These are phyloP conservation scores for Vitis vinifera DNA, from an alignment of 164 flowering plant genomes.

Conservation along the genomic window ASM3070453v1 NC_081813.1:23129001-23129500, in stretches of 20 bases:
- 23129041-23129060: constrained; percentile 18
- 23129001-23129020: constrained; percentile 41
- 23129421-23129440: too few species aligned
- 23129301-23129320: constrained; percentile 7
- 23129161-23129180: constrained; percentile 14
- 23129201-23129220: constrained; percentile 12
- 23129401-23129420: too few species aligned
- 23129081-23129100: constrained; percentile 16
- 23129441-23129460: too few species aligned
- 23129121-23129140: constrained; percentile 31
- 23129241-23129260: constrained; percentile 8
- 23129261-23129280: constrained; percentile 25
- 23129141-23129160: constrained; percentile 26
- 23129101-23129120: constrained; percentile 23
- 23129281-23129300: constrained; percentile 35
- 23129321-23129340: too few species aligned
- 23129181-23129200: constrained; percentile 12
- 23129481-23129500: too few species aligned
- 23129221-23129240: constrained; percentile 12
- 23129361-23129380: too few species aligned
- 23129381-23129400: too few species aligned
- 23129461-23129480: too few species aligned
- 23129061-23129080: constrained; percentile 27
- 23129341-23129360: too few species aligned
- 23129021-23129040: constrained; percentile 25